These are phyloP conservation scores for Lentinula lateritia DNA, from an alignment of 768 basidiomycete genomes.

Conservation along the genomic window DNA sequence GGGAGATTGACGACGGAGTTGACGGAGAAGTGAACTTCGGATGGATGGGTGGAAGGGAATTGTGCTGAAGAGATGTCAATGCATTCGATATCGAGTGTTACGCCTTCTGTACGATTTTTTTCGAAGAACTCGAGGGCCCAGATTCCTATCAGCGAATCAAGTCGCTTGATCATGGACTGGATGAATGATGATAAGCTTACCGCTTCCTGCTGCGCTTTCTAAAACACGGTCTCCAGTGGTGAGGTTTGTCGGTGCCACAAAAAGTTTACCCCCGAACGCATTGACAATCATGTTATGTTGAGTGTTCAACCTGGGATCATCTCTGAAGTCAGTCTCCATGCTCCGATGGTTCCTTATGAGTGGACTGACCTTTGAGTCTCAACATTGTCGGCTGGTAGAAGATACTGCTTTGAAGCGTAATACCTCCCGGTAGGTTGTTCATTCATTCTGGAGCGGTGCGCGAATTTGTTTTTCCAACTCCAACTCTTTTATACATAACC, in stretches of 20 bases:
- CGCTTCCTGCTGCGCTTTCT: not conserved
- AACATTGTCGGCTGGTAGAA: not conserved
- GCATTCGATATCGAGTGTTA: not conserved
- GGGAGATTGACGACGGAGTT: slow-evolving; percentile 12
- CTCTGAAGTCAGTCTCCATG: too few species aligned
- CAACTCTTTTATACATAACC: too few species aligned
- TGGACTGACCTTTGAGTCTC: not conserved
- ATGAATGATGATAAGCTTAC: not conserved
- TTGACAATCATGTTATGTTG: not conserved
- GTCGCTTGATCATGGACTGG: not conserved
- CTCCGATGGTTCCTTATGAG: too few species aligned
- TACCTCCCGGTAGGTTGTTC: not conserved
- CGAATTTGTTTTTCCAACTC: too few species aligned
- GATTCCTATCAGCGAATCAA: not conserved
- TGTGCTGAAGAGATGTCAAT: not conserved
- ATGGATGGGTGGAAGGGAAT: not conserved
- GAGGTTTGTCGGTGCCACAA: not conserved
- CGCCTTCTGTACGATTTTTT: not conserved
- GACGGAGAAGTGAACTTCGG: slow-evolving; percentile 13
- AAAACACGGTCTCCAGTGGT: not conserved
- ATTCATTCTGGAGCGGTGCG: too few species aligned
- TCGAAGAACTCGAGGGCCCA: not conserved
- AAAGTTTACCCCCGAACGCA: not conserved
- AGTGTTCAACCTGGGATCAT: not conserved
- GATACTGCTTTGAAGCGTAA: not conserved